Conservation (phyloP, 2,329 filamentous ascomycete species). For the Hymenoscyphus infarciens region DNA sequence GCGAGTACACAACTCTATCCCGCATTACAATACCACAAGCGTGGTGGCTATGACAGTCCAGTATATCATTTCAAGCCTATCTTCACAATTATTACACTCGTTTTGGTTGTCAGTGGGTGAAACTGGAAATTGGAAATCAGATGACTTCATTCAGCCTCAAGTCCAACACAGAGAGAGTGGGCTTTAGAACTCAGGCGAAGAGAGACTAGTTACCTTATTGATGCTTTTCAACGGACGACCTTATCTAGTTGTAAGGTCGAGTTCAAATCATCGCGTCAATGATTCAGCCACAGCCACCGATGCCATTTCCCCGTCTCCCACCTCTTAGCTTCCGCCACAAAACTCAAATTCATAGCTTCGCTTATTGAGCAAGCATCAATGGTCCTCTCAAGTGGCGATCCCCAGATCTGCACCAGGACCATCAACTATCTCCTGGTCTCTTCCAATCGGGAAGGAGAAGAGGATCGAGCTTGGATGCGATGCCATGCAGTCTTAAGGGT, state of each 20-base stretch:
- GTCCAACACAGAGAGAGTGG: no score
- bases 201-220: no score
- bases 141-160: no score
- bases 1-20: neutral
- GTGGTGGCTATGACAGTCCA: no score
- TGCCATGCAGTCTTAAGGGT: neutral
- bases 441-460: neutral
- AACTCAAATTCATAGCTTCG: neutral
- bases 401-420: neutral
- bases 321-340: neutral
- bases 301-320: neutral
- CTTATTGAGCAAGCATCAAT: neutral
- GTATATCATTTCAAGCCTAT: no score
- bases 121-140: no score
- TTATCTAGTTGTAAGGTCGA: no score
- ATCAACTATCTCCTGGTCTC: neutral
- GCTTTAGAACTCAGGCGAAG: no score
- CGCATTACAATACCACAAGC: no score
- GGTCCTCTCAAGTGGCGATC: neutral
- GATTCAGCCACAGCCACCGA: conserved; percentile 5
- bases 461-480: neutral
- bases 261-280: conserved; percentile 1
- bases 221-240: no score
- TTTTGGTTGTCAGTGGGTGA: no score
- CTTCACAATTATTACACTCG: no score